Base-by-base conservation (phyloP, 192 early-diverging fungal genomes). In the Coemansia sp. region DNA sequence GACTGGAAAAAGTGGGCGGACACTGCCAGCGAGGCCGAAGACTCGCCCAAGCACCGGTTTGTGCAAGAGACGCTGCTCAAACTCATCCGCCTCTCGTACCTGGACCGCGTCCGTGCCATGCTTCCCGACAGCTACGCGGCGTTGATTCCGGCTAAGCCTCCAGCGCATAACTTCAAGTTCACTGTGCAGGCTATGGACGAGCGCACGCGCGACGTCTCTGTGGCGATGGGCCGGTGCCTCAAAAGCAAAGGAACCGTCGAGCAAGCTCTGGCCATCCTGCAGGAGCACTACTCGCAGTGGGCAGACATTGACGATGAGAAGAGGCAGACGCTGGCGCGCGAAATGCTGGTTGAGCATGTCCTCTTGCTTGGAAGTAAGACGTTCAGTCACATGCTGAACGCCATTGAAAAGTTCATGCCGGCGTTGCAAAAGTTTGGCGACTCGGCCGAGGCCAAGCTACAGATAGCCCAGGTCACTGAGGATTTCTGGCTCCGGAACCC, bases 341-440 rank as follows among this genome's bases (percentile, higher is more conserved):
- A 94, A 49, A 86, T 87, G 55, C 77, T 99, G 58, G 80, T 95
- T 3, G 91, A 97, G 71, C 91, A 90, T 67, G 85, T 98, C 19
- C 79, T 98, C 61, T 84, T 94, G 44, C 78, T 95, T 35, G 98
- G 98, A 33, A 89, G 89, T 77, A 98, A 98, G 75, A 94, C 90
- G 68, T 98, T 99, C 77, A 91, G 89, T 50, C 98, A 99, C 75
- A 88, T 95, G 42, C 77, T 98, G 61, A 96, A 92, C 67, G 91
- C 95, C 13, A 89, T 98, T 50, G 96, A 98, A 64, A 84, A 94
- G 87, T 95, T 84, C 67, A 72, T 77, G 50, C 70, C 81, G 10
- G 72, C 80, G 35, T 59, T 86, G 66, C 69, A 72, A 52, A 59
- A 67, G 46, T 76, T 84, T 52, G 64, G 68, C 64, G 72, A 77